Percentiles rank a stretch among this genome's conserved stretches.
Conservation (phyloP, 345 rosid genomes). For the Trapa bicornis region DNA sequence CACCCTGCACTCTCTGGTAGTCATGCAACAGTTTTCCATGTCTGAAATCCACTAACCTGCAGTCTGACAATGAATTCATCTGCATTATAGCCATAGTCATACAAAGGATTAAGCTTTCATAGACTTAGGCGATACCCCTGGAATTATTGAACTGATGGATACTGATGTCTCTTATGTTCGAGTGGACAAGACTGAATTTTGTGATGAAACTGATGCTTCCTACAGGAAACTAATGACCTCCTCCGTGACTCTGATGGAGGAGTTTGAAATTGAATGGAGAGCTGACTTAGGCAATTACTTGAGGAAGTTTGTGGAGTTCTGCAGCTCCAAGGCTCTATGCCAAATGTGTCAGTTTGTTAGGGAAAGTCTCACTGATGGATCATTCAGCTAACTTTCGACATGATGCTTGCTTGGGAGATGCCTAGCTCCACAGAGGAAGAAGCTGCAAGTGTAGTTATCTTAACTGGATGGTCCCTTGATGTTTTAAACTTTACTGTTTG, state of each 20-base stretch:
- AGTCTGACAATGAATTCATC: too few species aligned
- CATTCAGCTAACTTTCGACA: conserved; percentile 57
- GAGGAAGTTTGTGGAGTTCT: conserved; percentile 60
- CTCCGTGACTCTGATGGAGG: conserved; percentile 40
- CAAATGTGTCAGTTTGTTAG: conserved; percentile 33
- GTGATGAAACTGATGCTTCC: conserved; percentile 1
- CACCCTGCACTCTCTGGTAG: background rate
- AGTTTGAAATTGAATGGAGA: conserved; percentile 59
- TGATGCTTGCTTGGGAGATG: conserved; percentile 86
- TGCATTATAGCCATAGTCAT: too few species aligned
- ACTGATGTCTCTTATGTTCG: background rate
- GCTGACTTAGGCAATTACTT: conserved; percentile 36
- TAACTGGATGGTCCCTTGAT: background rate
- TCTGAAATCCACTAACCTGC: too few species aligned
- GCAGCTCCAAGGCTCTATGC: conserved; percentile 37
- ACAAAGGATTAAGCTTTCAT: background rate
- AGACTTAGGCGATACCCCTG: background rate
- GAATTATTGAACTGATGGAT: background rate
- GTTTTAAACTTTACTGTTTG: background rate
- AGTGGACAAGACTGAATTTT: background rate
- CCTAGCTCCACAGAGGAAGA: conserved; percentile 40
- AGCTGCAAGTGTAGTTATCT: conserved; percentile 15
- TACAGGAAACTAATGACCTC: conserved; percentile 39
- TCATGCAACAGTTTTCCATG: background rate
- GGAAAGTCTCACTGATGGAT: conserved; percentile 53